Percentiles rank a stretch among this genome's conserved stretches.
Conservation (phyloP, 2,329 filamentous ascomycete genomes). For the Daldinia eschscholtzii region DNA sequence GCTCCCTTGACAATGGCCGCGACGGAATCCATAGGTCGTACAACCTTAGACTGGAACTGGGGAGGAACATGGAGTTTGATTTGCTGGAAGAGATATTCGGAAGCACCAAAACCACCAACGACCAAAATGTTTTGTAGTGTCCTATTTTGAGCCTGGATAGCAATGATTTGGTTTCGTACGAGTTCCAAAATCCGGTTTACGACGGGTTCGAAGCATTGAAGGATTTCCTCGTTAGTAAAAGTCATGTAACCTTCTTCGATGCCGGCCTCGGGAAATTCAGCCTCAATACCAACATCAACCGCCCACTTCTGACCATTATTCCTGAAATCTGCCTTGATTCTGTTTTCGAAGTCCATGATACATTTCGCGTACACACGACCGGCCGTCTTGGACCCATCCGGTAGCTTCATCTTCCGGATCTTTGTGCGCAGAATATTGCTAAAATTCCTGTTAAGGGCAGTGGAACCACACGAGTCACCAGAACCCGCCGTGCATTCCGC, state of each 20-base stretch:
- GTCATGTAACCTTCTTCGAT: conserved; percentile 99
- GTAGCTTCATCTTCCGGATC: conserved; percentile 99
- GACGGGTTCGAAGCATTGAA: conserved; percentile 98
- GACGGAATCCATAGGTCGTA: conserved; percentile 98
- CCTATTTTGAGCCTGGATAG: conserved; percentile 96
- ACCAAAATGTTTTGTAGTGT: conserved; percentile 95
- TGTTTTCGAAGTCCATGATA: conserved; percentile 99
- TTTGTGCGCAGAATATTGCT: conserved; percentile 98
- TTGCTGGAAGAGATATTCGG: conserved; percentile 98
- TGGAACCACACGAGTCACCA: conserved; percentile 98
- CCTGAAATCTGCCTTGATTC: conserved; percentile 99
- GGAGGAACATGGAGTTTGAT: conserved; percentile 98
- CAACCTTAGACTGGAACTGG: conserved; percentile 98
- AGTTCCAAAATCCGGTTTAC: conserved; percentile 97
- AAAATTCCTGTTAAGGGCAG: conserved; percentile 96
- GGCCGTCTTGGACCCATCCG: conserved; percentile 96
- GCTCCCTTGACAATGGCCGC: conserved; percentile 98
- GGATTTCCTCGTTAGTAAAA: conserved; percentile 98
- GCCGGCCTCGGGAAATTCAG: conserved; percentile 95
- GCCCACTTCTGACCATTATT: conserved; percentile 99
- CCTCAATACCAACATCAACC: conserved; percentile 97
- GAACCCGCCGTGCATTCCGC: conserved; percentile 97
- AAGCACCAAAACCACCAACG: conserved; percentile 97
- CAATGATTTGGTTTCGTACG: conserved; percentile 98
- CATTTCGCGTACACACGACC: conserved; percentile 98